Evolutionary conservation across 768 basidiomycete genomes (phyloP), one percentile per base, ranked within the genome.

Genomic region (Termitomyces heimii): DNA sequence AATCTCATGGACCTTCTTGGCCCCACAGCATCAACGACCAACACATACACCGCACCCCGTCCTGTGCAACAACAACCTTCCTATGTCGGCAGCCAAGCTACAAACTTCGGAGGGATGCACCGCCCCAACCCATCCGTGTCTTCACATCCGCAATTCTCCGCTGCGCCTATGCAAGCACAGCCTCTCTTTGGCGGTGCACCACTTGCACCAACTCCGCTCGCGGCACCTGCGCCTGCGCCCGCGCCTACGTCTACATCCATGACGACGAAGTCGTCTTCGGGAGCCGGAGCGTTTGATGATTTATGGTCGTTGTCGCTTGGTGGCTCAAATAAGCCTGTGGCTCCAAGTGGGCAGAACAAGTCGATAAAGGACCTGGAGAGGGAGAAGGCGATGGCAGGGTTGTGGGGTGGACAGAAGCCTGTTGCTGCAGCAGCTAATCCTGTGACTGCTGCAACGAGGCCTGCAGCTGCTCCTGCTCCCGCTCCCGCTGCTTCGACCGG

Each of bases 341-440:
- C 66, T 31, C 16, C 53, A 6, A 43, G 53, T 49, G 58, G 54
- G 3, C 47, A 68, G 0, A 76, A 77, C 39, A 93, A 94, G 77
- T 89, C 87, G 44, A 95, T 96, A 66, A 89, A 89, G 71, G 94
- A 93, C 65, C 68, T 97, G 61, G 89, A 92, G 73, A 86, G 83
- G 73, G 94, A 96, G 75, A 94, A 94, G 75, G 81, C 85, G 3
- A 82, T 81, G 67, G 84, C 86, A 22, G 83, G 82, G 10, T 81
- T 97, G 34, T 97, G 94, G 94, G 91, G 88, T 26, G 66, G 66
- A 5, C 62, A 62, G 59, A 63, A 65, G 48, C 62, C 67, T 40
- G 53, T 45, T 9, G 14, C 22, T 16, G 22, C 22, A 24, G 44
- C 32, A 20, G 24, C 45, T 3, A 46, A 53, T 13, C 26, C 43